Evolutionary conservation across 805 yeast genomes (phyloP), one percentile per base, ranked within the genome.

Genomic region (Candida anglica): DNA sequence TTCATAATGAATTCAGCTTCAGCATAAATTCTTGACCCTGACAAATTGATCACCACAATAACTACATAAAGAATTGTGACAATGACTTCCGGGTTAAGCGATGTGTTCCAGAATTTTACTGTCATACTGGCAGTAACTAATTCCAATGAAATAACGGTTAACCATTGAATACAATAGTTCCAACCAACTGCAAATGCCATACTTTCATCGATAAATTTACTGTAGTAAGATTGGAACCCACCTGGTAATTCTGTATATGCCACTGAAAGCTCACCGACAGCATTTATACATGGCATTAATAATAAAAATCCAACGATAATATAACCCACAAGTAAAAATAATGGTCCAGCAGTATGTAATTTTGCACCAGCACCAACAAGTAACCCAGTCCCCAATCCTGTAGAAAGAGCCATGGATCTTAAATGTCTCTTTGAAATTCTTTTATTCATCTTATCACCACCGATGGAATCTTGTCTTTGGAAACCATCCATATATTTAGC

Each of bases 131-230:
- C 52, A 8, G 53, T 47, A 15, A 53, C 58, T 33, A 53, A 48
- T 36, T 53, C 58, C 23, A 53, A 37, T 4, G 56, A 50, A 13
- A 53, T 53, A 35, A 53, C 52, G 6, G 49, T 48, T 27, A 52
- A 37, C 39, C 46, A 61, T 42, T 43, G 65, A 37, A 47, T 47
- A 42, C 52, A 58, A 48, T 54, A 62, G 42, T 60, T 61, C 66
- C 66, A 60, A 6, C 66, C 67, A 28, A 60, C 39, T 4, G 65
- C 61, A 45, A 62, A 62, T 14, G 60, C 69, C 30, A 60, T 32
- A 18, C 62, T 53, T 38, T 61, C 66, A 37, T 60, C 66, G 34
- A 62, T 51, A 31, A 59, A 58, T 41, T 58, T 55, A 25, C 47
- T 27, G 30, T 52, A 52, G 43, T 50, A 54, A 21, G 50, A 47